phyloP scores from a whole-genome alignment of 345 rosid genomes.

The Ricinus communis region DNA sequence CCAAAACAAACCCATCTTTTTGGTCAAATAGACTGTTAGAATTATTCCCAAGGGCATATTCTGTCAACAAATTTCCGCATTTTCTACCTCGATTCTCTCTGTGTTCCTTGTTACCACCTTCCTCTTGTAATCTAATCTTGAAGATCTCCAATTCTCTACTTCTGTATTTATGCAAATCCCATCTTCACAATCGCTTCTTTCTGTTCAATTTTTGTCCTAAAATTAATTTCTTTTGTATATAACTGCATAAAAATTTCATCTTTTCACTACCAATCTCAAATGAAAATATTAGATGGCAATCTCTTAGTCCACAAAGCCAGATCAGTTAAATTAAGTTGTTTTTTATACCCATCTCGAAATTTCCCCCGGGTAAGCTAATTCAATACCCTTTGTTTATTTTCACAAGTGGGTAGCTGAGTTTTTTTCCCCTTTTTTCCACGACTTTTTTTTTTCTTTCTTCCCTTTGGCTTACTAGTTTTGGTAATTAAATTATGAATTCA shows the following conservation, averaged over 20 bases:
- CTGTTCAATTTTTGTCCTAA: neutral
- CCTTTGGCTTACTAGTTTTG: neutral
- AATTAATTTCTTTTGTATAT: neutral
- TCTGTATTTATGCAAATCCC: too few relatives aligned
- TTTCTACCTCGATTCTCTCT: too few relatives aligned
- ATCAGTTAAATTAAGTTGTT: neutral
- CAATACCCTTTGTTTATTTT: neutral
- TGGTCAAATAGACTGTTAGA: too few relatives aligned
- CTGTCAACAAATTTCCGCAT: too few relatives aligned
- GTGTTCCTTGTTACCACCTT: too few relatives aligned
- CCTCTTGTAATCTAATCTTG: neutral
- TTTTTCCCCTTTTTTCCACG: too few relatives aligned
- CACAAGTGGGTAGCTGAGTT: neutral
- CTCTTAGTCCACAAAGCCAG: neutral
- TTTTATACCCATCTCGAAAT: constrained; percentile 4
- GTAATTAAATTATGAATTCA: constrained; percentile 26
- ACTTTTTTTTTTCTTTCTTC: neutral
- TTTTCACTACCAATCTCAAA: too few relatives aligned
- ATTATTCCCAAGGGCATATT: too few relatives aligned
- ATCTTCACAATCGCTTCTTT: neutral
- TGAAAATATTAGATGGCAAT: too few relatives aligned
- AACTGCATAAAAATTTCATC: neutral
- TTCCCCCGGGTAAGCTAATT: constrained; percentile 16
- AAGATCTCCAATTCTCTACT: neutral
- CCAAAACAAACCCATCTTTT: too few relatives aligned